Conservation (phyloP, 768 basidiomycete species). For the Collybia nuda region DNA sequence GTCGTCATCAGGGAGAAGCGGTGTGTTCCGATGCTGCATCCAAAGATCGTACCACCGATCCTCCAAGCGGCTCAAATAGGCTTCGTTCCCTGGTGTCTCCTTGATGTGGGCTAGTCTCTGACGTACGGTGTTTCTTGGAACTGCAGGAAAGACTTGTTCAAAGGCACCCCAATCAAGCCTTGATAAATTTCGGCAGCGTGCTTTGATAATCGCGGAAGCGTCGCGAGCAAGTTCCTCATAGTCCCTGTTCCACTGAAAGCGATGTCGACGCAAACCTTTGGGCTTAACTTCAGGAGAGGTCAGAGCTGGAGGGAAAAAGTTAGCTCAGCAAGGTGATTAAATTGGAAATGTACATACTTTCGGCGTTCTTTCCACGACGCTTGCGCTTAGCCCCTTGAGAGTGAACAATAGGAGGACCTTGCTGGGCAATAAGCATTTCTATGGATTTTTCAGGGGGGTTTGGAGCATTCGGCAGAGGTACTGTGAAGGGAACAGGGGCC, state of each 20-base stretch:
- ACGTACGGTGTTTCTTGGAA: constrained; percentile 72
- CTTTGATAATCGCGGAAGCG: constrained; percentile 77
- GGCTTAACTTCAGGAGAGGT: constrained; percentile 15
- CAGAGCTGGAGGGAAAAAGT: not conserved
- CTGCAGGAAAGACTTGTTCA: constrained; percentile 76
- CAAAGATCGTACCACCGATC: constrained; percentile 82
- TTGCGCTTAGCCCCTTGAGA: constrained; percentile 28
- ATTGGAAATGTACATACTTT: constrained; percentile 21
- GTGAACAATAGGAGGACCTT: constrained; percentile 41
- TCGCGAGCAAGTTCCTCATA: constrained; percentile 90
- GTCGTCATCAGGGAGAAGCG: constrained; percentile 69
- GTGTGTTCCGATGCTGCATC: constrained; percentile 66
- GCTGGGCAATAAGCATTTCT: constrained; percentile 47
- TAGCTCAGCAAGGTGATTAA: not conserved
- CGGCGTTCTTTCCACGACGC: constrained; percentile 27
- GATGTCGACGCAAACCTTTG: constrained; percentile 46
- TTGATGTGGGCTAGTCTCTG: constrained; percentile 63
- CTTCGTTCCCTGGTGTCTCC: constrained; percentile 63
- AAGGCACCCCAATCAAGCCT: constrained; percentile 73
- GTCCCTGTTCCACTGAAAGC: constrained; percentile 83
- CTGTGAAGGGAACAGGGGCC: constrained; percentile 18
- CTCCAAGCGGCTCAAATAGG: constrained; percentile 78
- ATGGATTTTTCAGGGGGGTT: constrained; percentile 53
- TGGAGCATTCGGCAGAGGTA: constrained; percentile 37
- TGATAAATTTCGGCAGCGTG: constrained; percentile 62